These are phyloP conservation scores for Mycena metata DNA, from an alignment of 768 basidiomycete species.

Conservation along the genomic window DNA sequence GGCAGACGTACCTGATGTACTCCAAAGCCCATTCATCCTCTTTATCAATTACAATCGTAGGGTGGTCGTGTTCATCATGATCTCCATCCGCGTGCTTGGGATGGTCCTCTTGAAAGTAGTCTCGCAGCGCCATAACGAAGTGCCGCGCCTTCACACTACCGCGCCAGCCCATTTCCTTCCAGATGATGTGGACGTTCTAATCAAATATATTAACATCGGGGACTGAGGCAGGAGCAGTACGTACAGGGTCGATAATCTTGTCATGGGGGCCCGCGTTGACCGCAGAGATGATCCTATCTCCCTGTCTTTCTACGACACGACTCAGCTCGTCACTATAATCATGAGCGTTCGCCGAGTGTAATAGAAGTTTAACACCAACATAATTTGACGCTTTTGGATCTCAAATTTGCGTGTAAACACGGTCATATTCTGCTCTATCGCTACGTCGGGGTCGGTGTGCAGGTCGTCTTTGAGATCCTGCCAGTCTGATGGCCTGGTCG, in stretches of 20 bases:
- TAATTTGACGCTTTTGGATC: conserved; percentile 47
- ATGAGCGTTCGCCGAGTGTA: not conserved
- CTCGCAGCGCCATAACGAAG: conserved; percentile 54
- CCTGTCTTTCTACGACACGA: conserved; percentile 44
- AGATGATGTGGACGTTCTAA: conserved; percentile 26
- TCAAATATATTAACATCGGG: not conserved
- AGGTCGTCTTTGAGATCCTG: conserved; percentile 42
- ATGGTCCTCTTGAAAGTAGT: conserved; percentile 48
- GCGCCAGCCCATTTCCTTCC: conserved; percentile 47
- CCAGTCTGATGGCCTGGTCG: conserved; percentile 7
- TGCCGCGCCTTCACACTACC: conserved; percentile 55
- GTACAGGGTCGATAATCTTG: conserved; percentile 27
- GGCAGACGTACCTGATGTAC: conserved; percentile 44
- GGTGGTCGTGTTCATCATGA: not conserved
- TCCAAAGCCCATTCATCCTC: conserved; percentile 49
- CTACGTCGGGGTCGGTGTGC: conserved; percentile 40
- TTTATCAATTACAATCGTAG: not conserved
- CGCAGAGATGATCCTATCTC: conserved; percentile 47
- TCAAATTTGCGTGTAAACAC: conserved; percentile 50
- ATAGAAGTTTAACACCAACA: conserved; percentile 10
- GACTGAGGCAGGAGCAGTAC: not conserved
- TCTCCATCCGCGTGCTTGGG: conserved; percentile 7
- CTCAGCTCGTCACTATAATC: conserved; percentile 41
- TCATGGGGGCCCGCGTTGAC: conserved; percentile 31
- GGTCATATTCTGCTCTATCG: conserved; percentile 45